These are phyloP conservation scores for Spiraea crenata DNA, from an alignment of 331 rosid genomes.

Conservation along the genomic window DNA sequence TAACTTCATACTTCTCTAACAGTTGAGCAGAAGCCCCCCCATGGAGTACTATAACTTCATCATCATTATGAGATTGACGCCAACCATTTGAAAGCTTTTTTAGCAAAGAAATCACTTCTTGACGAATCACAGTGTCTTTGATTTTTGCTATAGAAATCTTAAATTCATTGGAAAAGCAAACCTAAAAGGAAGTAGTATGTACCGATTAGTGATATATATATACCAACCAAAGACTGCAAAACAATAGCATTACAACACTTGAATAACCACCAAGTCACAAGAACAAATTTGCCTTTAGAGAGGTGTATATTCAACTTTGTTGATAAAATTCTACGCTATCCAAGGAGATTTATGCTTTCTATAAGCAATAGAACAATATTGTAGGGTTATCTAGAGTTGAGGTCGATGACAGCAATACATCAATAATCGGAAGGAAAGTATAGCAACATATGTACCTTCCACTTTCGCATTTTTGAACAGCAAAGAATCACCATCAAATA, in stretches of 20 bases:
- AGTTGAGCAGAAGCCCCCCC: constrained; percentile 23
- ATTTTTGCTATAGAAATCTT: constrained; percentile 31
- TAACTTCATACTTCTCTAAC: constrained; percentile 36
- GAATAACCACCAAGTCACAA: too few relatives aligned
- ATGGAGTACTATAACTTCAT: neutral
- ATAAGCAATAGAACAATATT: too few relatives aligned
- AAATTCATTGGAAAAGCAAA: constrained; percentile 15
- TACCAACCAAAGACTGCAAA: neutral
- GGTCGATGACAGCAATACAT: neutral
- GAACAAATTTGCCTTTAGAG: too few relatives aligned
- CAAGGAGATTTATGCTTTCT: too few relatives aligned
- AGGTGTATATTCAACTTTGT: too few relatives aligned
- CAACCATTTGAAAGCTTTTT: constrained; percentile 46
- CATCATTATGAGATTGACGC: constrained; percentile 31
- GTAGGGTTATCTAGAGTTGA: too few relatives aligned
- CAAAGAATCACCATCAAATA: constrained; percentile 30
- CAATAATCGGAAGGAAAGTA: neutral
- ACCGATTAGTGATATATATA: neutral
- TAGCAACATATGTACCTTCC: constrained; percentile 36
- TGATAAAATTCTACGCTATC: too few relatives aligned
- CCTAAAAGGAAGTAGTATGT: neutral
- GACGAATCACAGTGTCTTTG: constrained; percentile 24
- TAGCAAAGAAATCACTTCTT: constrained; percentile 33
- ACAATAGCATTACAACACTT: neutral
- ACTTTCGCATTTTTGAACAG: constrained; percentile 39